Evolutionary conservation across 2,329 filamentous ascomycete genomes (phyloP), one percentile per base, ranked within the genome.

Genomic region (Stachybotrys elegans): DNA sequence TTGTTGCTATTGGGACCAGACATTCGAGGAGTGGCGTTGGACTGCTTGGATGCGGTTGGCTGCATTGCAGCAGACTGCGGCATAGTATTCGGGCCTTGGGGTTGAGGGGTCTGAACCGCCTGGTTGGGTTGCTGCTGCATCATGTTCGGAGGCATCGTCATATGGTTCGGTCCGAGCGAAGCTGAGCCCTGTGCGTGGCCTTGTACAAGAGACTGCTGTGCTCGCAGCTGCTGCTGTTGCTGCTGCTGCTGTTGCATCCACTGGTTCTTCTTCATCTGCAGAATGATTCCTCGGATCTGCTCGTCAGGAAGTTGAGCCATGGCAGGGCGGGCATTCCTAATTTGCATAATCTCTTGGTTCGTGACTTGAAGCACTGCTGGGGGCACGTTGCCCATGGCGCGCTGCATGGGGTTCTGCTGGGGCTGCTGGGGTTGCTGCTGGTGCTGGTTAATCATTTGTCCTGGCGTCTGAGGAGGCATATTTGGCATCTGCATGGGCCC

Each of bases 111-210:
- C 42, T 62, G 60, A 37, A 49, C 58, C 54, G 50, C 54, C 50
- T 81, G 78, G 68, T 76, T 78, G 37, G 69, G 72, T 46, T 76
- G 76, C 47, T 78, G 63, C 46, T 77, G 73, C 49, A 76, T 75
- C 44, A 76, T 76, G 3, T 67, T 67, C 49, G 71, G 75, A 40
- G 73, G 73, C 4, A 63, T 58, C 22, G 71, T 6, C 57, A 74
- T 67, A 20, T 68, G 68, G 21, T 60, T 63, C 47, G 68, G 61
- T 5, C 57, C 58, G n/a, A n/a, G n/a, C n/a, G n/a, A n/a, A n/a
- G n/a, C n/a, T n/a, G n/a, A n/a, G 27, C 61, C 58, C 35, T 63
- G 57, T 36, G 53, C 44, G 17, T 63, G 60, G 12, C 58, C 53
- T 40, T 62, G 66, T 4, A 61, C 59, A 40, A 66, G 63, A 2